A percentile compares a stretch with the other conserved stretches of the same genome.
Evolutionary conservation across 2,329 filamentous ascomycete species (phyloP).

Genomic region (Aspergillus tubingensis): DNA sequence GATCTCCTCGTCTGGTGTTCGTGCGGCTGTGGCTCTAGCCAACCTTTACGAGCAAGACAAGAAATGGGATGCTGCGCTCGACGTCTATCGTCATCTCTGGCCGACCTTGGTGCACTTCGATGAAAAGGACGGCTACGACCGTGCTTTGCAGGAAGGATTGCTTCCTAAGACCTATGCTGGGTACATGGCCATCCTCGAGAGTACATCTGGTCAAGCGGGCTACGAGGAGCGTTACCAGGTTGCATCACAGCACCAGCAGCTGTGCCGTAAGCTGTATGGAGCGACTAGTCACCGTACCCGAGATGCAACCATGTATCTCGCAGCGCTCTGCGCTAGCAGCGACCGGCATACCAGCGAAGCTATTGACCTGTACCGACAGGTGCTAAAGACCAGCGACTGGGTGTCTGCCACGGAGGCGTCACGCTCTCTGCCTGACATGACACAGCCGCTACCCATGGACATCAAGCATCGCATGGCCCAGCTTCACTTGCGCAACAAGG

Average conservation of each 20-base stretch:
- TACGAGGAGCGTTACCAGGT: constrained; percentile 50
- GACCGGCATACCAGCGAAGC: constrained; percentile 50
- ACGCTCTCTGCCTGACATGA: constrained; percentile 35
- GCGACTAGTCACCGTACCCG: constrained; percentile 39
- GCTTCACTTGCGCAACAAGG: constrained; percentile 49
- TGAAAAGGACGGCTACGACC: constrained; percentile 43
- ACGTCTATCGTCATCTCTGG: constrained; percentile 52
- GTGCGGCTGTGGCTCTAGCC: constrained; percentile 50
- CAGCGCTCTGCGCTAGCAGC: constrained; percentile 50
- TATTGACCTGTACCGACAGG: constrained; percentile 50
- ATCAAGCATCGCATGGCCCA: constrained; percentile 55
- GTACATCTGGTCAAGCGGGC: constrained; percentile 44
- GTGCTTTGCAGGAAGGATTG: constrained; percentile 38
- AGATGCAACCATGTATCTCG: constrained; percentile 43
- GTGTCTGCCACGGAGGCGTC: constrained; percentile 34
- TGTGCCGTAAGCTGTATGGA: constrained; percentile 44
- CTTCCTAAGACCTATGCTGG: constrained; percentile 51
- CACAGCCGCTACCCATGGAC: constrained; percentile 43
- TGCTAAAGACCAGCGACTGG: constrained; percentile 45
- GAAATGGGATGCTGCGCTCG: constrained; percentile 50
- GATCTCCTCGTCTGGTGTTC: constrained; percentile 45
- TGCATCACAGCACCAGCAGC: constrained; percentile 52
- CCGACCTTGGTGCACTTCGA: constrained; percentile 48
- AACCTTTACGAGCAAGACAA: constrained; percentile 48
- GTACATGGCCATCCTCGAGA: constrained; percentile 52